Conservation (phyloP, 2,329 filamentous ascomycete genomes). For the Alternaria brassicae region DNA sequence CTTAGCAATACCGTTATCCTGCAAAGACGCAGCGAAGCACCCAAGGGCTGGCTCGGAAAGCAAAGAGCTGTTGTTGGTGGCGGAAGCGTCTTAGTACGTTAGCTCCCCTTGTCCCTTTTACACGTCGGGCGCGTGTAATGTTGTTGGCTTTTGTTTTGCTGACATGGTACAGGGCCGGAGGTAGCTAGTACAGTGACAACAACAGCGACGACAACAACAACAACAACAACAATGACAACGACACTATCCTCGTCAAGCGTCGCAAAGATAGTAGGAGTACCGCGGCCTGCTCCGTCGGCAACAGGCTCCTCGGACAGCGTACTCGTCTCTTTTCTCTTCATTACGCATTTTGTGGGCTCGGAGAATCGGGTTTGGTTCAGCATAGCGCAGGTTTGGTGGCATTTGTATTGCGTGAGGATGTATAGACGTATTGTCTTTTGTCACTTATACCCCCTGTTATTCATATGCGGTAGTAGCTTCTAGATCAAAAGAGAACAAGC, state of each 20-base stretch:
- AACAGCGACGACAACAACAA: neutral
- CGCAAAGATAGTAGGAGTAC: neutral
- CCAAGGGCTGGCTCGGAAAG: slow-evolving; percentile 84
- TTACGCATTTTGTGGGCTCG: slow-evolving; percentile 13
- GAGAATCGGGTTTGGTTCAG: slow-evolving; percentile 17
- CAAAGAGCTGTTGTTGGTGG: slow-evolving; percentile 65
- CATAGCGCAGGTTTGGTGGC: slow-evolving; percentile 20
- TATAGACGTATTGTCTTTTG: slow-evolving; percentile 19
- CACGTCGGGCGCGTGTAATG: neutral
- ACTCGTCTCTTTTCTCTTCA: slow-evolving; percentile 15
- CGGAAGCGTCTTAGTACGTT: slow-evolving; percentile 29
- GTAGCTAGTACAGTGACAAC: neutral
- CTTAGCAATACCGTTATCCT: slow-evolving; percentile 85
- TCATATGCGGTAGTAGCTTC: slow-evolving; percentile 9
- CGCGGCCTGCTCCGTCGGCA: neutral
- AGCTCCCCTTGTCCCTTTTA: slow-evolving; percentile 7
- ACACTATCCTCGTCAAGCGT: neutral
- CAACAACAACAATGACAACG: neutral
- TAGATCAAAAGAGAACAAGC: neutral
- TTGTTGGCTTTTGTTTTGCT: neutral
- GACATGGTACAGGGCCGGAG: slow-evolving; percentile 10
- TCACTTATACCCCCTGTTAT: slow-evolving; percentile 22
- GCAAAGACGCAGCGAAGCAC: slow-evolving; percentile 75
- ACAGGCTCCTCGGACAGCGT: slow-evolving; percentile 4
- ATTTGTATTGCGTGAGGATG: slow-evolving; percentile 19